Base-by-base conservation (phyloP, 176 grass and related monocot species). In the Hyparrhenia diplandra region DNA sequence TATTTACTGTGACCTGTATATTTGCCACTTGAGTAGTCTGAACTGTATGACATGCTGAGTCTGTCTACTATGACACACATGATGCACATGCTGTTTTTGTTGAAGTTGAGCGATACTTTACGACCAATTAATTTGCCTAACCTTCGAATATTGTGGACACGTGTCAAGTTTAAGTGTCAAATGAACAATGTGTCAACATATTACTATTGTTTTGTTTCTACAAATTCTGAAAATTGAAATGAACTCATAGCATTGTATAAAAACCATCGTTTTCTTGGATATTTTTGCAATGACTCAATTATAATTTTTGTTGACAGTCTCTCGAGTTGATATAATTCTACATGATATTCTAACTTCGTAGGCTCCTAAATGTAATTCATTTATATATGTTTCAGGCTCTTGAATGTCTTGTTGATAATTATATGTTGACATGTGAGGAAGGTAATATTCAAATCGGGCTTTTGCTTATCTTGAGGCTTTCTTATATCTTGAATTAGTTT, bases 341-440 rank as follows among this genome's bases (percentile, higher is more conserved):
- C 76, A 20, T 29, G 42, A 18, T 85, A 34, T 64, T 28, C 57
- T 46, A 61, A 54, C 69, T 77, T 85, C 34, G 28, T 36, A 34
- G 39, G 8, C 24, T 71, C 28, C 41, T 89, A 45, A 89, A 37
- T 62, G 17, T 47, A 21, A 20, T 63, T 74, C 80, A 72, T 55
- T 84, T 43, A 18, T 66, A 36, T 59, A 36, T 77, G 3, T 88
- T 69, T 81, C 84, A 98, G 96, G 92, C 96, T 81, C 85, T 98
- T 23, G 92, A 98, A 90, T 95, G 96, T 74, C 86, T 98, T 75
- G 84, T 98, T 20, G 96, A 98, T 84, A 98, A 95, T 67, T 98
- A 98, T 85, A 98, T 98, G 96, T 86, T 98, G 60, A 93, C 96
- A 6, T 95, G 88, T 9, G 90, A 95, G 67, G 96, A 98, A 92